These are phyloP conservation scores for Phoenix dactylifera DNA, from an alignment of 176 grass and related monocot species.

Conservation along the genomic window DNA sequence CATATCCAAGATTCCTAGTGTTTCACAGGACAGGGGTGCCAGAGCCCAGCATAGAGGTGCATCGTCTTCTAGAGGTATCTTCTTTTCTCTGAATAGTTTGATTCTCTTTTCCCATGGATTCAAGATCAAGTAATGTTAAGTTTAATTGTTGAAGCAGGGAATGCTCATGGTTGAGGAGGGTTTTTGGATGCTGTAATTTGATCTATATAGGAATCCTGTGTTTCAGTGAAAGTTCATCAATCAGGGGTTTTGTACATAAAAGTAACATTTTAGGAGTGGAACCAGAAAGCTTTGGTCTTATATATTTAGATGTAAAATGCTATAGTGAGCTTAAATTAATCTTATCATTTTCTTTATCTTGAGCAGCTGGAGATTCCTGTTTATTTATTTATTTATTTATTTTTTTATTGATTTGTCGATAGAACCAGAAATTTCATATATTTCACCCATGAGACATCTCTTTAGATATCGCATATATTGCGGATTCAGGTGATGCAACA, in stretches of 20 bases:
- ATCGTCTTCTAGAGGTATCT: conserved; percentile 53
- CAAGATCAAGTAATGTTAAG: neutral
- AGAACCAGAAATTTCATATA: neutral
- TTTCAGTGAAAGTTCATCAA: neutral
- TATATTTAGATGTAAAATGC: conserved; percentile 58
- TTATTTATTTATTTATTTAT: neutral
- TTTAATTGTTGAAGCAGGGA: conserved; percentile 28
- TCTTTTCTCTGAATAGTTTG: neutral
- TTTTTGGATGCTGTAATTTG: neutral
- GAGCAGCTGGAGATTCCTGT: conserved; percentile 12
- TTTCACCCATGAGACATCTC: too few relatives aligned
- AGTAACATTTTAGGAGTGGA: conserved; percentile 35
- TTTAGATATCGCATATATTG: too few relatives aligned
- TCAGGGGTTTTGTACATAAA: conserved; percentile 16
- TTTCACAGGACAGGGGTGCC: neutral
- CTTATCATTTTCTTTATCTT: conserved; percentile 6
- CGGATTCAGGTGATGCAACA: too few relatives aligned
- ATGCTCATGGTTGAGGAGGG: conserved; percentile 38
- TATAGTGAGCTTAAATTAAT: conserved; percentile 55
- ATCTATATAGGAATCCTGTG: neutral
- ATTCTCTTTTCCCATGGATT: neutral
- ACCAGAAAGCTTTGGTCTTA: conserved; percentile 22
- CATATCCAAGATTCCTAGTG: conserved; percentile 2
- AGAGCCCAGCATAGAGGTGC: conserved; percentile 33
- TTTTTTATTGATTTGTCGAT: neutral